Evolutionary conservation across 805 yeast species (phyloP).

Genomic region (Kuraishia capsulata): DNA sequence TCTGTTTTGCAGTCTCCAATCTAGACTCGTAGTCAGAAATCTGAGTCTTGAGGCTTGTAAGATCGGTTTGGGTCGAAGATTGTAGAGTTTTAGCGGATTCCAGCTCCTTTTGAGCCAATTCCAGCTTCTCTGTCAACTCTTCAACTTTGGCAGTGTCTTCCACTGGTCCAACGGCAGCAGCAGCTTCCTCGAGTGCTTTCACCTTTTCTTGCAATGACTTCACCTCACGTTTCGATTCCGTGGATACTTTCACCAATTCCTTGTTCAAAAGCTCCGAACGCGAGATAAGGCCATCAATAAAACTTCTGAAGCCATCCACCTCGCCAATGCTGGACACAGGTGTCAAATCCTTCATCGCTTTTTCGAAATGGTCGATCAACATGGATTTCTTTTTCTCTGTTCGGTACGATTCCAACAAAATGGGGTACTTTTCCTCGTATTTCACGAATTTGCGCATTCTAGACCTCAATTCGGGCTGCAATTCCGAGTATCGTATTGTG

Average conservation of each 20-base stretch:
- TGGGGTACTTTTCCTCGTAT: conserved; percentile 87
- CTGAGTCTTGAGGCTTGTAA: conserved; percentile 5
- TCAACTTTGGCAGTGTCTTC: conserved; percentile 4
- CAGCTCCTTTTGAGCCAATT: background rate
- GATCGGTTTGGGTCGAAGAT: background rate
- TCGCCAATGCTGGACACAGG: conserved; percentile 74
- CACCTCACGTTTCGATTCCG: conserved; percentile 13
- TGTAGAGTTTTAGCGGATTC: conserved; percentile 2
- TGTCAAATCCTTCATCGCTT: conserved; percentile 64
- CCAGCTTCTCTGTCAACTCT: background rate
- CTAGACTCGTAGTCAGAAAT: background rate
- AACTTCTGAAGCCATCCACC: conserved; percentile 60
- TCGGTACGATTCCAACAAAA: conserved; percentile 76
- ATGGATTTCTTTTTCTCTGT: conserved; percentile 62
- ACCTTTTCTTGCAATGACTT: conserved; percentile 1
- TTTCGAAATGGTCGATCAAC: conserved; percentile 55
- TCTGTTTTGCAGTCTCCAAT: background rate
- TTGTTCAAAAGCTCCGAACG: conserved; percentile 52
- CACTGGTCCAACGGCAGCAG: conserved; percentile 1
- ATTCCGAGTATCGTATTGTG: conserved; percentile 21
- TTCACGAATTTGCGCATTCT: conserved; percentile 70
- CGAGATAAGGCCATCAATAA: conserved; percentile 50
- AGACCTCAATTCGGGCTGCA: conserved; percentile 49
- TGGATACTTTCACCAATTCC: conserved; percentile 48
- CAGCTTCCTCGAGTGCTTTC: background rate